A percentile compares a stretch with the other conserved stretches of the same genome.
phyloP scores from a whole-genome alignment of 169 alveolate genomes.

The Plasmodium reichenowi region DNA sequence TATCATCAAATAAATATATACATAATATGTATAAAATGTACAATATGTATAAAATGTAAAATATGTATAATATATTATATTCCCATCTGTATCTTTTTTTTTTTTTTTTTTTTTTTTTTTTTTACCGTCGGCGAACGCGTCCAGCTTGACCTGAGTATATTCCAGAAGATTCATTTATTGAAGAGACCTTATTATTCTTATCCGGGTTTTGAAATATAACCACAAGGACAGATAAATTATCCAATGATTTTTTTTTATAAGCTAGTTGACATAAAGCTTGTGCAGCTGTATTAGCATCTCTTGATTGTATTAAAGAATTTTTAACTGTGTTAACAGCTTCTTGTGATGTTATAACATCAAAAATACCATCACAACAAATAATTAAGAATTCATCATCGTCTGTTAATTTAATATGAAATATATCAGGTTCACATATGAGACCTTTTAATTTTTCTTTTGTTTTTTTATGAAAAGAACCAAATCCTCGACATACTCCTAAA shows the following conservation, averaged over 20 bases:
- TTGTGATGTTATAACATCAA: constrained; percentile 96
- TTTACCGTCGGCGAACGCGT: constrained; percentile 60
- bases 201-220: constrained; percentile 81
- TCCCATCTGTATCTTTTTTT: background rate
- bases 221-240: constrained; percentile 83
- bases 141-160: constrained; percentile 35
- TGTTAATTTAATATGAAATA: constrained; percentile 87
- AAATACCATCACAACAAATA: constrained; percentile 99
- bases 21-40: background rate
- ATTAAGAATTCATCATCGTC: constrained; percentile 94
- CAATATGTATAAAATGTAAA: background rate
- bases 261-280: constrained; percentile 81
- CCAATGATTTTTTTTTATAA: constrained; percentile 81
- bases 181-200: constrained; percentile 18
- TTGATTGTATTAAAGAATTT: constrained; percentile 47
- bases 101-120: background rate
- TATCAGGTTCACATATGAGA: constrained; percentile 96
- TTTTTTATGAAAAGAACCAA: constrained; percentile 96
- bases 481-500: constrained; percentile 95
- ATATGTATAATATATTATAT: background rate
- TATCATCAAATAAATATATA: background rate
- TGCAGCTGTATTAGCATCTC: constrained; percentile 81
- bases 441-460: constrained; percentile 92
- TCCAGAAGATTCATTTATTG: constrained; percentile 7
- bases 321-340: constrained; percentile 93